Evolutionary conservation across 495 filamentous ascomycete species (phyloP).

Genomic region (Platismatia glauca): DNA sequence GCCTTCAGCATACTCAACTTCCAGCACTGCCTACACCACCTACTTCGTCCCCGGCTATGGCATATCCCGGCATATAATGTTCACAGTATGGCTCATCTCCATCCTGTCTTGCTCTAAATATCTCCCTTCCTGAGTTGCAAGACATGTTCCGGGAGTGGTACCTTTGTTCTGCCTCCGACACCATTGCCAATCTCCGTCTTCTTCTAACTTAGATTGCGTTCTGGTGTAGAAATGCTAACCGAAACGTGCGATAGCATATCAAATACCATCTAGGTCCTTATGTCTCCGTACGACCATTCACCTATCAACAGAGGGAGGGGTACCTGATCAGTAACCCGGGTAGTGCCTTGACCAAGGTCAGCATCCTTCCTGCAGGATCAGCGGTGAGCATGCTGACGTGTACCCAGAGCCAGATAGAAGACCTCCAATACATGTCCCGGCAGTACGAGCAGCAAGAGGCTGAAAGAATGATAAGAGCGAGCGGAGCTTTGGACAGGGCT

Average conservation of each 20-base stretch:
- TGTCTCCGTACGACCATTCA: slow-evolving; percentile 43
- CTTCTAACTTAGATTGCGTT: neutral
- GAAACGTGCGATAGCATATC: slow-evolving; percentile 26
- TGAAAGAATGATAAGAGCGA: slow-evolving; percentile 37
- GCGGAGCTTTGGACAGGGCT: slow-evolving; percentile 21
- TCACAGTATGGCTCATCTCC: slow-evolving; percentile 27
- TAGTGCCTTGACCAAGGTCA: slow-evolving; percentile 43
- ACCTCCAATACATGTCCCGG: slow-evolving; percentile 41
- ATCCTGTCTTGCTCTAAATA: neutral
- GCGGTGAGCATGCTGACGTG: slow-evolving; percentile 3
- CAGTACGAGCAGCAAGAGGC: slow-evolving; percentile 47
- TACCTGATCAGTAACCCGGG: slow-evolving; percentile 41
- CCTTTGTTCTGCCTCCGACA: neutral
- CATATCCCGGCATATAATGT: slow-evolving; percentile 45
- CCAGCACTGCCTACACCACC: slow-evolving; percentile 26
- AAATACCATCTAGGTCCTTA: slow-evolving; percentile 45
- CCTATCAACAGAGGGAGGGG: slow-evolving; percentile 47
- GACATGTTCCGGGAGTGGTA: slow-evolving; percentile 1
- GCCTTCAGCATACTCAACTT: slow-evolving; percentile 13
- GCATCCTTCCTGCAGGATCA: slow-evolving; percentile 17
- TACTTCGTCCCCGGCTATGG: slow-evolving; percentile 48
- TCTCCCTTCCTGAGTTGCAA: neutral
- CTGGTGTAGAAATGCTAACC: neutral
- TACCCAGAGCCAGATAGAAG: slow-evolving; percentile 45
- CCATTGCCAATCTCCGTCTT: neutral